These are phyloP conservation scores for Venturia aucupariae DNA, from an alignment of 2,329 filamentous ascomycete genomes.

Conservation along the genomic window DNA sequence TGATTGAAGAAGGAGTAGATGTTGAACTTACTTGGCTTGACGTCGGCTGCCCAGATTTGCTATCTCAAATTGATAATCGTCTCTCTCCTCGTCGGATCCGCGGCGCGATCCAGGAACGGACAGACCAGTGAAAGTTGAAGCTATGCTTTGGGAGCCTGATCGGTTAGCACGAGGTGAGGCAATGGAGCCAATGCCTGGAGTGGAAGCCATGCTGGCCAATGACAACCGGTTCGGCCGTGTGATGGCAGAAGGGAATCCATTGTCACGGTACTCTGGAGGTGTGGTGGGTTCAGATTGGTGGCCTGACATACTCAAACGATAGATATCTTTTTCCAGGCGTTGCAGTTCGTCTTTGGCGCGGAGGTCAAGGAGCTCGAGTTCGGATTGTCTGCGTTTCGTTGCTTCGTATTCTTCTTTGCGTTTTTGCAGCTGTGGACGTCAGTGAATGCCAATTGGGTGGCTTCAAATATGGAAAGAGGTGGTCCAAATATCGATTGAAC, in stretches of 20 bases:
- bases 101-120: slow-evolving; percentile 80
- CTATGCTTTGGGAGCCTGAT: slow-evolving; percentile 71
- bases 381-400: slow-evolving; percentile 84
- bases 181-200: slow-evolving; percentile 51
- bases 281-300: slow-evolving; percentile 94
- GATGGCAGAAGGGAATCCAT: slow-evolving; percentile 61
- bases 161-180: slow-evolving; percentile 60
- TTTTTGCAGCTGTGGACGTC: slow-evolving; percentile 66
- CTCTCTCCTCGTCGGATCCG: slow-evolving; percentile 80
- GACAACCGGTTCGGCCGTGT: slow-evolving; percentile 84
- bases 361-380: slow-evolving; percentile 64
- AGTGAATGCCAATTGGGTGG: background rate
- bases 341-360: slow-evolving; percentile 76
- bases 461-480: background rate
- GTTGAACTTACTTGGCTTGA: slow-evolving; percentile 25
- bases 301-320: slow-evolving; percentile 39
- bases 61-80: slow-evolving; percentile 55
- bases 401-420: slow-evolving; percentile 90
- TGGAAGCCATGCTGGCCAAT: slow-evolving; percentile 75
- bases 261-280: slow-evolving; percentile 83
- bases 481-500: background rate
- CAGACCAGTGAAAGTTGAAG: slow-evolving; percentile 60
- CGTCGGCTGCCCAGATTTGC: slow-evolving; percentile 25
- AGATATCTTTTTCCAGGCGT: slow-evolving; percentile 63
- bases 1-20: slow-evolving; percentile 2